Evolutionary conservation across 345 rosid species (phyloP), one percentile per base, ranked within the genome.

Genomic region (Geranium rotundifolium): DNA sequence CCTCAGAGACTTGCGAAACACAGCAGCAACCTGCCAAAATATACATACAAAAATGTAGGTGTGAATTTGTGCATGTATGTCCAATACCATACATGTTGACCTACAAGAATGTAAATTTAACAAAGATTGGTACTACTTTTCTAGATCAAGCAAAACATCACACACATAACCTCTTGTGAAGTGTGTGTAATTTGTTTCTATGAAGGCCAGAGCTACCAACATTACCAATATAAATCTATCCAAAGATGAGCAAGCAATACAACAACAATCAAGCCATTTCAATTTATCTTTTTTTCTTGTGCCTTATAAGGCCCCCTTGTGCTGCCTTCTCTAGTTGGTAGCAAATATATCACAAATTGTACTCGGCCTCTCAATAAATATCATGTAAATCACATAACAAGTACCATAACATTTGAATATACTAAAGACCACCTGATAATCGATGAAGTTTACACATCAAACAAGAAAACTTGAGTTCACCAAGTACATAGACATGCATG

Each of bases 1-100:
- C 90, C 96, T 86, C 66, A 90, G 77, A 41, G 99, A 84, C 73
- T 93, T 93, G 56, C 92, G 86, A 76, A 90, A 93, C 30, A 93
- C 95, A 68, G 99, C 97, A 72, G 99, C 99, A 80, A 90, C 73
- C 99, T 93, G 78, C 63, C 70, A 72, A 72, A 64, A 6, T 12
- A 4, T 37, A 58, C 56, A 19, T 46, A 54, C 29, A 56, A 37
- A 20, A 54, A 17, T 19, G 23, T 12, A 57, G 19, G 29, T 61
- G 2, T 20, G 29, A 46, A 46, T 46, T 14, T 46, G 52, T 46
- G 52, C 52, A 46, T 46, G 52, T 46, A 46, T 17, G 34, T 61
- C 34, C 31, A 60, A 16, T 50, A 18, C 6, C 1, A 15, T 29
- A 59, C 46, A 58, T 14, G 7, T 30, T 15, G 12, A 37, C 46